Evolutionary conservation across 352 stramenopile species (phyloP).

Genomic region (Stramenopiles sp.): DNA sequence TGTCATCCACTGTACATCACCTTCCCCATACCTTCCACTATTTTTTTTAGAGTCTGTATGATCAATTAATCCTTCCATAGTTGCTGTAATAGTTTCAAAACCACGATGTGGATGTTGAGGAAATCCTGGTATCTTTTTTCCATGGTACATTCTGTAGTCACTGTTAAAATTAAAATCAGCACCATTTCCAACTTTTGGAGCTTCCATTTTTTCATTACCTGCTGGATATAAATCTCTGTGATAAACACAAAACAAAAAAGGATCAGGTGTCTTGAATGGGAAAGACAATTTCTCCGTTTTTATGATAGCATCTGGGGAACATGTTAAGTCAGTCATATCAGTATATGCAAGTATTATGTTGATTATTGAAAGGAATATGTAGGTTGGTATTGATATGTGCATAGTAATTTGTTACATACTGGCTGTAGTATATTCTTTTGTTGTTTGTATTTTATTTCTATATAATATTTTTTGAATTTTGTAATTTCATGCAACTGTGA

Average conservation of each 20-base stretch:
- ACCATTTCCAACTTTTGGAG: conserved; percentile 26
- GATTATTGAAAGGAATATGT: no score
- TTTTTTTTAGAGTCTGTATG: conserved; percentile 32
- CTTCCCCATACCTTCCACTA: conserved; percentile 24
- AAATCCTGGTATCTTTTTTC: conserved; percentile 28
- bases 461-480: no score
- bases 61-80: conserved; percentile 32
- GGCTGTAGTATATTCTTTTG: no score
- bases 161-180: conserved; percentile 29
- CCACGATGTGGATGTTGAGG: conserved; percentile 30
- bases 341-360: no score
- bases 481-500: no score
- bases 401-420: no score
- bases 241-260: conserved; percentile 43
- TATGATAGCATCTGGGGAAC: no score
- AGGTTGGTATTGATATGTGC: no score
- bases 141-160: conserved; percentile 42
- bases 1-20: conserved; percentile 52
- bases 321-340: no score
- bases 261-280: conserved; percentile 25
- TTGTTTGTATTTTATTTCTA: no score
- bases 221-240: conserved; percentile 31
- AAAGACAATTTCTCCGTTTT: no score
- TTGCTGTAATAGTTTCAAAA: conserved; percentile 44
- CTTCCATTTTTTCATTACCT: conserved; percentile 29